phyloP scores from a whole-genome alignment of 164 flowering plant genomes.

The Buxus sempervirens region DNA sequence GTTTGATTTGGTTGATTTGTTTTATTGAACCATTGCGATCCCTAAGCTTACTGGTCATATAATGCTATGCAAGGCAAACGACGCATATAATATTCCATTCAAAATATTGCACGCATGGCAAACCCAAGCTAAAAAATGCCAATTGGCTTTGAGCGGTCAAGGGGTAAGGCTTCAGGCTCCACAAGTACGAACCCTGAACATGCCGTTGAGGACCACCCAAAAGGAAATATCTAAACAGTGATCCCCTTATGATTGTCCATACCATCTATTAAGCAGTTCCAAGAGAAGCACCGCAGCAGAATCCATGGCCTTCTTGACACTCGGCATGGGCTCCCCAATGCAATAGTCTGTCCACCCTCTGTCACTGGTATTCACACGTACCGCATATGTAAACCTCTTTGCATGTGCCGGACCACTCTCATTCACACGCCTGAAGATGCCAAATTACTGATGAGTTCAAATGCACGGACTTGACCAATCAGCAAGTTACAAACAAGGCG shows the following conservation, averaged over 20 bases:
- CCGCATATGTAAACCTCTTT: slow-evolving; percentile 86
- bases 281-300: slow-evolving; percentile 87
- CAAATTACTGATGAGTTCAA: background rate
- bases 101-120: background rate
- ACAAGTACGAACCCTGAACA: too few relatives aligned
- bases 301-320: slow-evolving; percentile 97
- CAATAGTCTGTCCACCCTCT: slow-evolving; percentile 95
- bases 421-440: slow-evolving; percentile 56
- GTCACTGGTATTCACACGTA: slow-evolving; percentile 80
- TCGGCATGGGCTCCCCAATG: slow-evolving; percentile 98
- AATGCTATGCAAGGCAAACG: background rate
- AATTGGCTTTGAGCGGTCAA: too few relatives aligned
- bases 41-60: background rate
- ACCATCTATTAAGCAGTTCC: slow-evolving; percentile 72
- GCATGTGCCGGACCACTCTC: slow-evolving; percentile 99
- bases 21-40: too few relatives aligned
- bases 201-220: too few relatives aligned
- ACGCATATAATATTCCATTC: background rate
- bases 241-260: slow-evolving; percentile 22
- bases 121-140: background rate
- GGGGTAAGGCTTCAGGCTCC: too few relatives aligned
- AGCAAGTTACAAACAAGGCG: too few relatives aligned
- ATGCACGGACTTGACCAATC: too few relatives aligned
- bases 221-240: too few relatives aligned
- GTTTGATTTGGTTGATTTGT: too few relatives aligned